phyloP scores from a whole-genome alignment of 2,329 filamentous ascomycete species.

The Fusarium acutatum region DNA sequence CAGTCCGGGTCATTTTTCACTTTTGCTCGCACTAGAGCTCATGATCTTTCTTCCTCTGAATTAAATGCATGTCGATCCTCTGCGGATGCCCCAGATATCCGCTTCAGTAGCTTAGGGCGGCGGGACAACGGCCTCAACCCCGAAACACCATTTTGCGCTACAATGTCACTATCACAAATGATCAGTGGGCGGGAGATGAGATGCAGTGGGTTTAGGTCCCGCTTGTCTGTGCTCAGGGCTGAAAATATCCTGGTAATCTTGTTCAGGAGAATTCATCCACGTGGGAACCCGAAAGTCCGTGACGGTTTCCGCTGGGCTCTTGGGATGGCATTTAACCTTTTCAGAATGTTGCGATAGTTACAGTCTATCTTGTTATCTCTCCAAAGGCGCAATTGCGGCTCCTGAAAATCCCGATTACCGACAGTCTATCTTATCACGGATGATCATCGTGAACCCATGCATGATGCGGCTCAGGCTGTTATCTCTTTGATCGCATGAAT shows the following conservation, averaged over 20 bases:
- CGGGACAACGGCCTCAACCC: neutral
- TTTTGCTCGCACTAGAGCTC: neutral
- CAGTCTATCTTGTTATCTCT: neutral
- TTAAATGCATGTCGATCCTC: neutral
- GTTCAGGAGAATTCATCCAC: neutral
- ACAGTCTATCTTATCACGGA: neutral
- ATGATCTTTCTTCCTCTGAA: neutral
- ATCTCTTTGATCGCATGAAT: neutral
- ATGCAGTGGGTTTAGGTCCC: neutral
- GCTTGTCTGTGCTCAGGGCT: neutral
- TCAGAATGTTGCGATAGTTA: neutral
- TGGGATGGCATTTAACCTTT: neutral
- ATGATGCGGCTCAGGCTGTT: neutral
- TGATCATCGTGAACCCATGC: neutral
- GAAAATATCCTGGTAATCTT: neutral
- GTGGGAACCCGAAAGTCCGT: neutral
- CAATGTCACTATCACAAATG: neutral
- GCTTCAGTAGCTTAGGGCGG: neutral
- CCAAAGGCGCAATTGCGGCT: neutral
- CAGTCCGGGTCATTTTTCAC: neutral
- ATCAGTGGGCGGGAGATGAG: constrained; percentile 5
- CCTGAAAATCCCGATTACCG: neutral
- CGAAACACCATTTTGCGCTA: neutral
- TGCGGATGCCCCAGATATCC: neutral
- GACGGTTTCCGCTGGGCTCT: neutral